A percentile compares a stretch with the other conserved stretches of the same genome.
phyloP scores from a whole-genome alignment of 768 basidiomycete genomes.

The Boletus sp. region DNA sequence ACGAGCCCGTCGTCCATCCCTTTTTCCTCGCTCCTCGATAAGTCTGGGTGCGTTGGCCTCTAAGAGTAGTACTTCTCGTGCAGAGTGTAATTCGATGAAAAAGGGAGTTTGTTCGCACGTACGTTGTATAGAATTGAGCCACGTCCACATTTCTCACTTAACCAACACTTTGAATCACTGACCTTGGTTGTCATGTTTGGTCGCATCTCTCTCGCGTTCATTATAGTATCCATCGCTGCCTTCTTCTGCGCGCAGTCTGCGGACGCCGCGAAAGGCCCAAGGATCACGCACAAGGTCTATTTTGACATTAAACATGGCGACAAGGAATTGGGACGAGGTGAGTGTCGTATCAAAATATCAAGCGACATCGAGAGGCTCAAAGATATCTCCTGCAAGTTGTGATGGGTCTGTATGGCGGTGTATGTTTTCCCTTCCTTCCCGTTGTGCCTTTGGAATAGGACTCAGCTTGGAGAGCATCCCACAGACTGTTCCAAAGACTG shows the following conservation, averaged over 20 bases:
- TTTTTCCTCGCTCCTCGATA: background rate
- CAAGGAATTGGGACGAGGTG: conserved; percentile 78
- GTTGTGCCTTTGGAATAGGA: background rate
- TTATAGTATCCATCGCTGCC: conserved; percentile 61
- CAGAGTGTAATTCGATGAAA: background rate
- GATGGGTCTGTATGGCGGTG: conserved; percentile 89
- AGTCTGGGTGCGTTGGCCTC: background rate
- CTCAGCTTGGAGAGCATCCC: background rate
- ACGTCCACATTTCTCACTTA: conserved; percentile 22
- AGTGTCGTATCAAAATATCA: conserved; percentile 18
- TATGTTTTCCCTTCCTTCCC: conserved; percentile 34
- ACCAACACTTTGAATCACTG: conserved; percentile 1
- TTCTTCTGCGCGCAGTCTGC: conserved; percentile 69
- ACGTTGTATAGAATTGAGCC: conserved; percentile 1
- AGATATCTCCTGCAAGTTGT: conserved; percentile 47
- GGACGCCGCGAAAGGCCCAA: conserved; percentile 83
- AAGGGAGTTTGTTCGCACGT: conserved; percentile 26
- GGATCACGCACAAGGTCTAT: conserved; percentile 89
- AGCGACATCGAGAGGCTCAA: conserved; percentile 1
- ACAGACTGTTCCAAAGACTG: conserved; percentile 93
- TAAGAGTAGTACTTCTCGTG: background rate
- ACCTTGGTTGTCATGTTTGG: conserved; percentile 45
- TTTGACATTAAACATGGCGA: conserved; percentile 95
- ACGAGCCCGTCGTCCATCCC: conserved; percentile 72
- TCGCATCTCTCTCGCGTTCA: conserved; percentile 57